A percentile compares a stretch with the other conserved stretches of the same genome.
phyloP scores from a whole-genome alignment of 2,329 filamentous ascomycete genomes.

The Fusarium clavum region DNA sequence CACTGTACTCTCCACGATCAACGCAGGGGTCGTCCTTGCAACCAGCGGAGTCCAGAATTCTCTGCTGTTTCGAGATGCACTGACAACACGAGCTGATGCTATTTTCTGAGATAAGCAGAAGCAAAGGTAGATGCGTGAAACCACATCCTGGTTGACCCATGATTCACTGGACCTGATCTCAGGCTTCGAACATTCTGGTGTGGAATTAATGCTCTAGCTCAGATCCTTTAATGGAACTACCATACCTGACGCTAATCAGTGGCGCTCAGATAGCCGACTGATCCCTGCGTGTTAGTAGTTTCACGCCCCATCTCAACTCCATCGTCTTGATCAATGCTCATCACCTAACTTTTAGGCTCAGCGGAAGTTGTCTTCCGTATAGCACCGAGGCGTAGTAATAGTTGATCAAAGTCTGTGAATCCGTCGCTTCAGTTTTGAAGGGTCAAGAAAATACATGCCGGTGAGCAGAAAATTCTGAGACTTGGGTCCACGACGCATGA shows the following conservation, averaged over 20 bases:
- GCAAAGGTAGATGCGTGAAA: not conserved
- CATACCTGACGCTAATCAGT: not conserved
- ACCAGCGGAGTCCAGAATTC: not conserved
- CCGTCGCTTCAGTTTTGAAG: not conserved
- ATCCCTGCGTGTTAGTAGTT: not conserved
- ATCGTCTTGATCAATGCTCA: not conserved
- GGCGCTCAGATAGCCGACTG: conserved; percentile 3
- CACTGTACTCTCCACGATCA: not conserved
- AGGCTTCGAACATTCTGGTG: not conserved
- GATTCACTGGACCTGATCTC: not conserved
- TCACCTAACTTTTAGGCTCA: not conserved
- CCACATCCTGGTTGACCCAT: not conserved
- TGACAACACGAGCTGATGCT: not conserved
- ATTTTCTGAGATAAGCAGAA: conserved; percentile 23
- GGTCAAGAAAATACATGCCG: not conserved
- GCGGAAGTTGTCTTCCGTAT: conserved; percentile 1
- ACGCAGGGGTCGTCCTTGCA: not conserved
- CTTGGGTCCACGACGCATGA: not conserved
- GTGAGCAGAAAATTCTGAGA: not conserved
- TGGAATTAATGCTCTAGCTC: not conserved
- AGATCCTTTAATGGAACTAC: conserved; percentile 15
- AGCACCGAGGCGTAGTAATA: not conserved
- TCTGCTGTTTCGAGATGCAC: not conserved
- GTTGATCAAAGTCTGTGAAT: not conserved
- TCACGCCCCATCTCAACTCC: conserved; percentile 2